Evolutionary conservation across 2,329 filamentous ascomycete genomes (phyloP).

Genomic region (Sclerotinia spermophila): DNA sequence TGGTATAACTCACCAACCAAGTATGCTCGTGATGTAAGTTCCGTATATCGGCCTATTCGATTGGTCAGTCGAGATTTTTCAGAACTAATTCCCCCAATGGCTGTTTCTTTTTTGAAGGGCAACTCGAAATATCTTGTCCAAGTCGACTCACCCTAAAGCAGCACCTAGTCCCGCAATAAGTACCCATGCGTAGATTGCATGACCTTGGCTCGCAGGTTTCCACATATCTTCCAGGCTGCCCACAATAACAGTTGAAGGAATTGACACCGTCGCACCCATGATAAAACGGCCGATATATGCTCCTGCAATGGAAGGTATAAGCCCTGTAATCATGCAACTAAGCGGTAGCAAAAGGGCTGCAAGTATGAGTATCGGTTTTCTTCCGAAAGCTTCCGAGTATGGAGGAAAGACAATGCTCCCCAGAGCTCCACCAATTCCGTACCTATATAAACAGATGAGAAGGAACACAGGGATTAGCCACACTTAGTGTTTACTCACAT

Average conservation of each 20-base stretch:
- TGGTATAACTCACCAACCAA: slow-evolving; percentile 39
- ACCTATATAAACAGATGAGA: slow-evolving; percentile 2
- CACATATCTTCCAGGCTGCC: slow-evolving; percentile 50
- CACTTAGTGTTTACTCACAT: neutral
- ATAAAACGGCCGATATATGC: slow-evolving; percentile 43
- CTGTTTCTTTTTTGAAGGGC: neutral
- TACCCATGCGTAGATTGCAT: slow-evolving; percentile 46
- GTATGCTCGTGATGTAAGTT: slow-evolving; percentile 40
- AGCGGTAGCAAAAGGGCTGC: slow-evolving; percentile 37
- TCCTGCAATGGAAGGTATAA: slow-evolving; percentile 38
- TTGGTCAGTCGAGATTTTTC: neutral
- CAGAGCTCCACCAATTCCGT: slow-evolving; percentile 38
- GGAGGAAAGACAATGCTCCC: slow-evolving; percentile 42
- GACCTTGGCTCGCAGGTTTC: slow-evolving; percentile 44
- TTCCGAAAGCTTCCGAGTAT: slow-evolving; percentile 40
- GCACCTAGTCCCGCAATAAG: slow-evolving; percentile 43
- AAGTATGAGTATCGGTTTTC: slow-evolving; percentile 38
- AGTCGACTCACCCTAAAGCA: slow-evolving; percentile 23
- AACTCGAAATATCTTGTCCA: too few species aligned
- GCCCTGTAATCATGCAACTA: slow-evolving; percentile 40
- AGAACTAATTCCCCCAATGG: neutral
- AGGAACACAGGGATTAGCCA: neutral
- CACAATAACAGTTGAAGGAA: slow-evolving; percentile 46
- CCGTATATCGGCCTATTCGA: slow-evolving; percentile 43
- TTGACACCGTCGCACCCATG: slow-evolving; percentile 45